Base-by-base conservation (phyloP, 805 yeast species). In the Yarrowia keelungensis region DNA sequence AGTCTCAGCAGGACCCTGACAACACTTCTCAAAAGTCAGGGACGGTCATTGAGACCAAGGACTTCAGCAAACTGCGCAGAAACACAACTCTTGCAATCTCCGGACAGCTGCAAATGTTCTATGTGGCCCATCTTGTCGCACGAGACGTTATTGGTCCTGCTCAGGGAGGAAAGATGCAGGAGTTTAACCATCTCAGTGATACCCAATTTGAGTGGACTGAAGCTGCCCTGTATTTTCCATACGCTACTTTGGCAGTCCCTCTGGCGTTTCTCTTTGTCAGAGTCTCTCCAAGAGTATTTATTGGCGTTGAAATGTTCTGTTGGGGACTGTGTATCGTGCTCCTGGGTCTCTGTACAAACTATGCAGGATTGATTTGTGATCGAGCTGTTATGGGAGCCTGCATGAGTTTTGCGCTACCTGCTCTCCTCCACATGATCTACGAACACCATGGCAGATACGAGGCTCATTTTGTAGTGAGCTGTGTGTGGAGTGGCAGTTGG, bases 91-190 rank as follows among this genome's bases (percentile, higher is more conserved):
- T 47, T 1, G 51, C 51, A 26, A 47, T 47, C 16, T 47, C 51
- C 11, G 51, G 51, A 14, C 51, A 47, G 36, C 51, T 47, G 35
- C 51, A 47, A 47, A 47, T 47, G 36, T 47, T 47, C 51, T 47
- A 47, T n/a, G 51, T 47, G 16, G 51, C 51, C 16, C 51, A 47
- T 26, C 51, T 47, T n/a, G 51, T 47, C 15, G 51, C 51, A 12
- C 36, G 51, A 11, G 51, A 47, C 16, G 51, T 47, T 15, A 47
- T 47, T 47, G 51, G 51, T 2, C 51, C 51, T 22, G 35, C 51
- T 14, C 51, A 47, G 16, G 51, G 51, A 12, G 51, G 51, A 47
- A 26, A 26, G 5, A 12, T 47, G 15, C 51, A 47, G 51, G 16
- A 47, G 51, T 47, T 14, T 16, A 47, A 47, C 51, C 51, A 47